These are phyloP conservation scores for Yamadazyma atmosphaerica DNA, from an alignment of 1,139 yeast genomes.

Conservation along the genomic window DNA sequence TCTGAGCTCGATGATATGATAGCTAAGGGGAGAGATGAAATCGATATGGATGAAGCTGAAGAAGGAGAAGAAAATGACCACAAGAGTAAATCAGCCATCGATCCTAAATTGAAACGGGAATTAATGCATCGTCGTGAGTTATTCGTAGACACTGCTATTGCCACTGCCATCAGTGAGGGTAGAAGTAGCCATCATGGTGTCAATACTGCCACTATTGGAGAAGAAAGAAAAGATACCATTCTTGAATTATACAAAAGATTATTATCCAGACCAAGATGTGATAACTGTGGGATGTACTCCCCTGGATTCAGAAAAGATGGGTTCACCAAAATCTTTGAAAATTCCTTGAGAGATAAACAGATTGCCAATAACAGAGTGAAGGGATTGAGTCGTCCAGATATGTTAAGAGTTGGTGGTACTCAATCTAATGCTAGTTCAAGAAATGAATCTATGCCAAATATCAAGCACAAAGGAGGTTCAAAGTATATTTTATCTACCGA, in stretches of 20 bases:
- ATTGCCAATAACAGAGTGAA: slow-evolving; percentile 76
- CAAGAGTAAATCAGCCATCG: slow-evolving; percentile 25
- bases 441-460: slow-evolving; percentile 36
- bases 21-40: slow-evolving; percentile 35
- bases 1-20: slow-evolving; percentile 67
- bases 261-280: slow-evolving; percentile 82
- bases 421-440: slow-evolving; percentile 10
- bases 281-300: slow-evolving; percentile 93
- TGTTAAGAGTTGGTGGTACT: slow-evolving; percentile 42
- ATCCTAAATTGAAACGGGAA: slow-evolving; percentile 43
- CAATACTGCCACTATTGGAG: slow-evolving; percentile 79
- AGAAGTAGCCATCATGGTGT: slow-evolving; percentile 66
- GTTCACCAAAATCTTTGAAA: slow-evolving; percentile 86
- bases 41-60: slow-evolving; percentile 34
- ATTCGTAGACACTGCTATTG: slow-evolving; percentile 70
- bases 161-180: slow-evolving; percentile 77
- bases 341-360: slow-evolving; percentile 80
- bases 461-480: slow-evolving; percentile 66
- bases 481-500: slow-evolving; percentile 88
- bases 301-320: slow-evolving; percentile 96
- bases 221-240: slow-evolving; percentile 78
- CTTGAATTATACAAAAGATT: slow-evolving; percentile 75
- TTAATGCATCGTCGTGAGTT: slow-evolving; percentile 61
- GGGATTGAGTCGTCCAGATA: slow-evolving; percentile 73
- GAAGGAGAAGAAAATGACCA: slow-evolving; percentile 34